Evolutionary conservation across 495 filamentous ascomycete genomes (phyloP).

Genomic region (Neurospora pannonica): DNA sequence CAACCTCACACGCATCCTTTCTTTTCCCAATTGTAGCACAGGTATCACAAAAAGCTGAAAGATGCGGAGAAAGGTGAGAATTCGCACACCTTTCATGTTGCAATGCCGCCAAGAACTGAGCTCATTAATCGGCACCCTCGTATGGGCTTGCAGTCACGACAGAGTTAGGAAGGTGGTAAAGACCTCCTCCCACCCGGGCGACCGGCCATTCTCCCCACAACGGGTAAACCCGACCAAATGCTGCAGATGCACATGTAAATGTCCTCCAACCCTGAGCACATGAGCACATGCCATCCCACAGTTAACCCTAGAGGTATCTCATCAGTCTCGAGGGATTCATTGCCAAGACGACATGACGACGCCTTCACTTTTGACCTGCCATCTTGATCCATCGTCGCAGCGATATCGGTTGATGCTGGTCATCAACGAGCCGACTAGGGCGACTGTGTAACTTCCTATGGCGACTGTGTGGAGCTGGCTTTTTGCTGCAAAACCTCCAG

Average conservation of each 20-base stretch:
- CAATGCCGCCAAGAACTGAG: neutral
- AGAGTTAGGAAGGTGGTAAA: neutral
- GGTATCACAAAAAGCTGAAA: neutral
- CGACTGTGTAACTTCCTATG: too few species aligned
- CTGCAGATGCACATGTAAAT: neutral
- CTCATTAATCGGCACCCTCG: neutral
- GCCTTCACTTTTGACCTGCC: neutral
- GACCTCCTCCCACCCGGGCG: neutral
- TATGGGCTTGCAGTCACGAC: neutral
- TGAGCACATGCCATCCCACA: neutral
- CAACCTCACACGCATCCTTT: neutral
- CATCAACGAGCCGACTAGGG: too few species aligned
- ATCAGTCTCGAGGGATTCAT: neutral
- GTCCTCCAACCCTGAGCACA: neutral
- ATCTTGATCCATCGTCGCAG: neutral
- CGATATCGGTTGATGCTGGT: neutral
- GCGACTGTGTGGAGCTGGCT: too few species aligned
- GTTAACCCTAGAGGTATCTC: neutral
- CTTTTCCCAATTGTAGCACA: neutral
- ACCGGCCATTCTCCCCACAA: neutral
- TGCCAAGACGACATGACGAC: neutral
- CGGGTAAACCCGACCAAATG: neutral
- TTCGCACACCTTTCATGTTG: neutral
- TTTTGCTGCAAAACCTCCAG: too few species aligned
- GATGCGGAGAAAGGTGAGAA: neutral